Conservation (phyloP, 495 filamentous ascomycete species). For the Talaromyces liani region DNA sequence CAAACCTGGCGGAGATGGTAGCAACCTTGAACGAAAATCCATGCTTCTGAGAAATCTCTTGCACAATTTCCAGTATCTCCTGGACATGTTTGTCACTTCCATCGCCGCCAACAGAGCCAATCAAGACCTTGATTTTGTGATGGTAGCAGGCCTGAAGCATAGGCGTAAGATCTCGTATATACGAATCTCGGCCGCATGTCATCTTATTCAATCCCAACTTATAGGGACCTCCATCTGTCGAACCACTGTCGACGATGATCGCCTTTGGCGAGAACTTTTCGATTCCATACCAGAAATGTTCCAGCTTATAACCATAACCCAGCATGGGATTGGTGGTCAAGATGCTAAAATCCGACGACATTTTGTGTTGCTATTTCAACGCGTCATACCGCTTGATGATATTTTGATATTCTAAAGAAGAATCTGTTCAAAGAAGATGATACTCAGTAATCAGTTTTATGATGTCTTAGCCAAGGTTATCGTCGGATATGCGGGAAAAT, state of each 20-base stretch:
- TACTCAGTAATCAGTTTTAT: neutral
- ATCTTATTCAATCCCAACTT: slow-evolving; percentile 34
- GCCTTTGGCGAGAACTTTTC: slow-evolving; percentile 27
- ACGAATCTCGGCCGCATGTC: slow-evolving; percentile 24
- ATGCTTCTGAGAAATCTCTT: slow-evolving; percentile 18
- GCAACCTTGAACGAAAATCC: slow-evolving; percentile 31
- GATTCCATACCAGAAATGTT: slow-evolving; percentile 23
- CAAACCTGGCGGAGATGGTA: slow-evolving; percentile 30
- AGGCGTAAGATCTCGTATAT: slow-evolving; percentile 32
- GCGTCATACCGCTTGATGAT: neutral
- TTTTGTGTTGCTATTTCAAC: neutral
- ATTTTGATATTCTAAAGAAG: neutral
- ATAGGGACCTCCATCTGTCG: slow-evolving; percentile 39
- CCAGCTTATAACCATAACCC: slow-evolving; percentile 32
- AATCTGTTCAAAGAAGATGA: neutral
- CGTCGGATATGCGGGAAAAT: neutral
- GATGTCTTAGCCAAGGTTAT: neutral
- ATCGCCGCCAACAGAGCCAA: slow-evolving; percentile 42
- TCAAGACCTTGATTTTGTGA: slow-evolving; percentile 29
- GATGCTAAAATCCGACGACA: slow-evolving; percentile 22
- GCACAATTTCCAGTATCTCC: slow-evolving; percentile 30
- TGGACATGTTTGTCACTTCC: slow-evolving; percentile 37
- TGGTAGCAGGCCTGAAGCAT: slow-evolving; percentile 22
- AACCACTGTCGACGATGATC: slow-evolving; percentile 42
- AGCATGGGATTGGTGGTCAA: slow-evolving; percentile 42